Evolutionary conservation across 148 eudicot genomes (phyloP).

Genomic region (Camellia japonica): DNA sequence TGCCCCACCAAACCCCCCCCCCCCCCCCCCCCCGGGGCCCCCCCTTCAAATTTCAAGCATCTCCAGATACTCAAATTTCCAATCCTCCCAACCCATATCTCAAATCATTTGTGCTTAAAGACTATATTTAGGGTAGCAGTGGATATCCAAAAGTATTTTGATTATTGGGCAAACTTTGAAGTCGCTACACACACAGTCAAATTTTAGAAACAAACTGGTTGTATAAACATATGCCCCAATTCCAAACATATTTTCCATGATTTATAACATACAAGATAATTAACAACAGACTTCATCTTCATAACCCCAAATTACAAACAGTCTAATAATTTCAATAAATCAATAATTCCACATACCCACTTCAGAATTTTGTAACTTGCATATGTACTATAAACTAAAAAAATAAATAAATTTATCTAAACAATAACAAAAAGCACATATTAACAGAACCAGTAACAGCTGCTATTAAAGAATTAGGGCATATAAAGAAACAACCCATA

Average conservation of each 20-base stretch:
- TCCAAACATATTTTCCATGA: too few relatives aligned
- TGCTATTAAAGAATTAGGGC: background rate
- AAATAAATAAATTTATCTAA: background rate
- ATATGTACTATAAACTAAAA: background rate
- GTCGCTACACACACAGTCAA: background rate
- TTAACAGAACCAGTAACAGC: background rate
- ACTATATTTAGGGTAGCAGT: too few relatives aligned
- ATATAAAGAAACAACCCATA: conserved; percentile 5
- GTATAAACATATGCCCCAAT: too few relatives aligned
- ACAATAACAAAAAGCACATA: background rate
- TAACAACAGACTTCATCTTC: background rate
- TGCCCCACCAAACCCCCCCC: too few relatives aligned
- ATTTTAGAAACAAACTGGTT: too few relatives aligned
- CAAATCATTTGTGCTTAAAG: background rate
- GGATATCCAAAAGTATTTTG: background rate
- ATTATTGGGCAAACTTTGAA: background rate
- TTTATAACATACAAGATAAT: too few relatives aligned
- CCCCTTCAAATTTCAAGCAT: background rate
- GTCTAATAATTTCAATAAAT: background rate
- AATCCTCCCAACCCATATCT: background rate
- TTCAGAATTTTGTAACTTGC: background rate
- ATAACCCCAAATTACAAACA: background rate
- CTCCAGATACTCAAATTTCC: background rate
- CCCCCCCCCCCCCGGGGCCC: too few relatives aligned
- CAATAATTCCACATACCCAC: background rate